Conservation (phyloP, 805 yeast genomes). For the Isabelozyma heimii region DNA sequence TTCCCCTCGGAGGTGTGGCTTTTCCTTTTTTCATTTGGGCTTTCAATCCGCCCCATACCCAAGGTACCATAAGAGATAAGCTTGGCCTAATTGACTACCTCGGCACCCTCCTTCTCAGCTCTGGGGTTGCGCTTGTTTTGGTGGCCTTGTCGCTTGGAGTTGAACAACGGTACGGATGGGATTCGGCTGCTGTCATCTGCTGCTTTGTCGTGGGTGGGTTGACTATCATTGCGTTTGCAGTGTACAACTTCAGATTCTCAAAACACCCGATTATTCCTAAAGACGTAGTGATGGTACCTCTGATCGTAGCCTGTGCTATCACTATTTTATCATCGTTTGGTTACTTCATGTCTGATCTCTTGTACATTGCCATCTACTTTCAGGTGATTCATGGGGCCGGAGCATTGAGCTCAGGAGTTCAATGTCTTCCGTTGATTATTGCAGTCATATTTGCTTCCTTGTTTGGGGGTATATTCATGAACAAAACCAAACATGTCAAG, state of each 20-base stretch:
- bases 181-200: conserved; percentile 48
- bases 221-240: conserved; percentile 25
- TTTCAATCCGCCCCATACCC: conserved; percentile 47
- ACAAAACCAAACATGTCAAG: conserved; percentile 38
- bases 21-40: conserved; percentile 30
- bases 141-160: conserved; percentile 52
- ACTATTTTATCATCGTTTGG: conserved; percentile 28
- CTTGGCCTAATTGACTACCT: conserved; percentile 42
- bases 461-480: conserved; percentile 35
- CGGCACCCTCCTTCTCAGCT: conserved; percentile 42
- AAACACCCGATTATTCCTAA: conserved; percentile 44
- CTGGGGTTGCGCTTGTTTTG: conserved; percentile 42
- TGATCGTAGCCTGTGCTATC: conserved; percentile 36
- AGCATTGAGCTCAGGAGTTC: conserved; percentile 46
- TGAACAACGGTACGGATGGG: conserved; percentile 48
- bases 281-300: conserved; percentile 38
- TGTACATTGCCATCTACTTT: conserved; percentile 39
- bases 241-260: conserved; percentile 43
- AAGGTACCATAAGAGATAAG: conserved; percentile 33
- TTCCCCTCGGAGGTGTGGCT: conserved; percentile 61
- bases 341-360: conserved; percentile 32
- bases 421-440: conserved; percentile 42
- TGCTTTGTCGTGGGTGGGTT: conserved; percentile 46
- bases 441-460: conserved; percentile 37
- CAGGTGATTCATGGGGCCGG: conserved; percentile 43